Conservation (phyloP, 805 yeast genomes). For the Wickerhamomyces subpelliculosus region DNA sequence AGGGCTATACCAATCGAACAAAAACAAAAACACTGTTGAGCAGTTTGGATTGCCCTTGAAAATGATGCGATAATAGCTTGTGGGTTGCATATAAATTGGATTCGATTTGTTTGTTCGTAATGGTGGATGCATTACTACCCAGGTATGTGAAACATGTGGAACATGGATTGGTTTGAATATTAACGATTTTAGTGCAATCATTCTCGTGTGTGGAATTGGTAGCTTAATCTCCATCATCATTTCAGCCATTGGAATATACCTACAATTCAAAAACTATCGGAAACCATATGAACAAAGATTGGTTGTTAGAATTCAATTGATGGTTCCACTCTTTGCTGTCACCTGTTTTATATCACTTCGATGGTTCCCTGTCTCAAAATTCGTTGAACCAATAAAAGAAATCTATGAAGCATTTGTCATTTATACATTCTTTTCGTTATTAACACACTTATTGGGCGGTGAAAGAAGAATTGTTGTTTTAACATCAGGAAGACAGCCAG, state of each 20-base stretch:
- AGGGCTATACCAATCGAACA: too few species aligned
- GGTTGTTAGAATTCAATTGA: slow-evolving; percentile 70
- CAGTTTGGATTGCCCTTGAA: too few species aligned
- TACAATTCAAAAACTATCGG: slow-evolving; percentile 67
- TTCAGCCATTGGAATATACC: slow-evolving; percentile 37
- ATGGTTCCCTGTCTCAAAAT: slow-evolving; percentile 35
- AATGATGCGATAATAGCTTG: too few species aligned
- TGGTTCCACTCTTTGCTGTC: slow-evolving; percentile 75
- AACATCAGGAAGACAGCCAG: slow-evolving; percentile 67
- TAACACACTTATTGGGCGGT: slow-evolving; percentile 85
- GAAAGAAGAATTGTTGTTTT: slow-evolving; percentile 75
- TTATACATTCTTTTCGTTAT: slow-evolving; percentile 80
- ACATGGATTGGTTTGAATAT: not conserved
- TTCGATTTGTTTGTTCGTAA: too few species aligned
- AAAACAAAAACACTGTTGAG: too few species aligned
- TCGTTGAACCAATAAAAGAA: slow-evolving; percentile 74
- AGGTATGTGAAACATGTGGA: not conserved
- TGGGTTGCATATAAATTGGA: too few species aligned
- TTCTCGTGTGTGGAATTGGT: slow-evolving; percentile 4
- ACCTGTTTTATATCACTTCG: slow-evolving; percentile 57
- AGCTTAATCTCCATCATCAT: slow-evolving; percentile 28
- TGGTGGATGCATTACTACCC: slow-evolving; percentile 1
- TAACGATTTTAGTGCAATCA: not conserved
- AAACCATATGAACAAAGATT: slow-evolving; percentile 85
- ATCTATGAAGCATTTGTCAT: slow-evolving; percentile 94